Base-by-base conservation (phyloP, 2,329 filamentous ascomycete genomes). In the Cordyceps farinosa region DNA sequence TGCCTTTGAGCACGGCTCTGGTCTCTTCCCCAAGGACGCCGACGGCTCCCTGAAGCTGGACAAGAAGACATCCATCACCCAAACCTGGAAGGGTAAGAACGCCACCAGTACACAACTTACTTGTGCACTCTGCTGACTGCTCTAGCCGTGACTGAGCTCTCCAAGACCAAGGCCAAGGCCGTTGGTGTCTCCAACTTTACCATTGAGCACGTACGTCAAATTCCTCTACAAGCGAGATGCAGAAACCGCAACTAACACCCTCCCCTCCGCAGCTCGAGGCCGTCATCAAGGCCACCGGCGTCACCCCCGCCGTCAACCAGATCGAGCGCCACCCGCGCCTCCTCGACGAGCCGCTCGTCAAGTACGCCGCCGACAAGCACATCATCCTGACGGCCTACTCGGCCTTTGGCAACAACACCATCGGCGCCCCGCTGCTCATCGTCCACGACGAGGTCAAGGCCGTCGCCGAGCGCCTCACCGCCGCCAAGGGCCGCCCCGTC, bases 111-210 rank as follows among this genome's bases (percentile, higher is more conserved):
- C 0, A 17, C 1, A n/a, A 9, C 3, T 17, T 7, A 7, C 27
- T 36, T 27, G 11, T n/a, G 22, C 17, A 40, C 17, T 45, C 6
- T 45, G 51, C 61, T 62, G 48, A 58, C 57, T 22, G 5, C 9
- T 42, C 8, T 47, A 76, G 78, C 78, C 60, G 70, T 86, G 71
- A 84, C 83, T 65, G 77, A 84, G 75, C 82, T 88, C 17, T 82
- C 83, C 65, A 84, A 81, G 68, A 79, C 77, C 67, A 89, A 89
- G 74, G 84, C 83, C 67, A 82, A 82, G 73, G 85, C 87, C 76
- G 85, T 90, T 68, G 88, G 88, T 72, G 87, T 91, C 67, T 90
- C 87, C 74, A 91, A 91, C 81, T 91, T 90, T 71, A 83, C 80
- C 71, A 84, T 89, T 72, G 82, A 83, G 74, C 75, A 78, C 67